Evolutionary conservation across 2,329 filamentous ascomycete species (phyloP).

Genomic region (Arachnomyces sp.): DNA sequence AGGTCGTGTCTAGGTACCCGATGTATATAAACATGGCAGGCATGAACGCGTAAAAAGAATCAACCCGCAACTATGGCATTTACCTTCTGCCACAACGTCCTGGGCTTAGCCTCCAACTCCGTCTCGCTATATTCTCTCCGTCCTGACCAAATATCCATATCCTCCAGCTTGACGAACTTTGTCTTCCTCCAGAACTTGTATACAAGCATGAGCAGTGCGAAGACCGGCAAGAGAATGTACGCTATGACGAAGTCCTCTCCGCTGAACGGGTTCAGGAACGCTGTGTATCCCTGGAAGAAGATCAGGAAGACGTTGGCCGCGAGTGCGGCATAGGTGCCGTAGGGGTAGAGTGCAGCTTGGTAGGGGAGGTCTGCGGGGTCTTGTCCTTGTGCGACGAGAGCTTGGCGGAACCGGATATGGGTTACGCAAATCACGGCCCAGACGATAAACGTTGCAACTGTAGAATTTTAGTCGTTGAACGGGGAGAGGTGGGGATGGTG

Average conservation of each 20-base stretch:
- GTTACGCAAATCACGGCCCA: slow-evolving; percentile 33
- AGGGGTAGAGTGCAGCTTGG: slow-evolving; percentile 43
- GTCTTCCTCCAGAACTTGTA: slow-evolving; percentile 41
- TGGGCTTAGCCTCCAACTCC: slow-evolving; percentile 4
- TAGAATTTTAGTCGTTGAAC: slow-evolving; percentile 2
- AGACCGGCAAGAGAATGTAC: slow-evolving; percentile 47
- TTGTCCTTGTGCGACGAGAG: slow-evolving; percentile 29
- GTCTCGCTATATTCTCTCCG: slow-evolving; percentile 19
- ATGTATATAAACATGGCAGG: too few species aligned
- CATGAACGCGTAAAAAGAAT: too few species aligned
- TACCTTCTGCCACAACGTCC: slow-evolving; percentile 14
- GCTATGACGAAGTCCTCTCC: slow-evolving; percentile 46
- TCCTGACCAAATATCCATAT: slow-evolving; percentile 34
- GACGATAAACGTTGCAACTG: slow-evolving; percentile 33
- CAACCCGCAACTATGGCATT: slow-evolving; percentile 18
- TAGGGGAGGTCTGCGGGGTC: slow-evolving; percentile 39
- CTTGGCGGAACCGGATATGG: slow-evolving; percentile 36
- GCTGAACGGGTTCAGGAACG: slow-evolving; percentile 43
- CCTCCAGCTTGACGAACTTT: slow-evolving; percentile 25
- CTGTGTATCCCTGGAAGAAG: slow-evolving; percentile 47
- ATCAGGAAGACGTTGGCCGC: slow-evolving; percentile 42
- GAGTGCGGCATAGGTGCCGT: slow-evolving; percentile 42
- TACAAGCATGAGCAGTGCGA: slow-evolving; percentile 37
- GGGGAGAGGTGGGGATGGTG: not conserved
- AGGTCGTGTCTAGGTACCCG: too few species aligned